A percentile compares a stretch with the other conserved stretches of the same genome.
phyloP scores from a whole-genome alignment of 2,329 filamentous ascomycete species.

The Hysterium pulicare region DNA sequence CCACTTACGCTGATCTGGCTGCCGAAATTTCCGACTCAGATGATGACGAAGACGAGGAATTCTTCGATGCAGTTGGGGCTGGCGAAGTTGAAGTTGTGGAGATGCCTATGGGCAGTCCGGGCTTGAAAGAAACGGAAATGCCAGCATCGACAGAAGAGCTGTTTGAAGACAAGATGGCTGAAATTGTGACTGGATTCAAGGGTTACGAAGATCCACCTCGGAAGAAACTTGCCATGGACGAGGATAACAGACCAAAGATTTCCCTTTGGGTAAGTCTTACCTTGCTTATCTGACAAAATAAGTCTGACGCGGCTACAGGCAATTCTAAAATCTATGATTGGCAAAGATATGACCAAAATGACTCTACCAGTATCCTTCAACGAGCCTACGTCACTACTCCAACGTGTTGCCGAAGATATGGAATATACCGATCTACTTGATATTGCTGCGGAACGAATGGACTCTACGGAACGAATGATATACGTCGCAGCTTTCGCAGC shows the following conservation, averaged over 20 bases:
- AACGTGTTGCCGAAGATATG: conserved; percentile 96
- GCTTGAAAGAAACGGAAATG: conserved; percentile 33
- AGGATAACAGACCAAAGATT: conserved; percentile 88
- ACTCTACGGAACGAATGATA: conserved; percentile 87
- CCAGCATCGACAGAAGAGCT: conserved; percentile 43
- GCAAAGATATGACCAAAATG: conserved; percentile 99
- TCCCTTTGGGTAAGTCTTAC: conserved; percentile 78
- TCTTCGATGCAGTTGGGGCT: conserved; percentile 94
- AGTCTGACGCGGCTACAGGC: conserved; percentile 54
- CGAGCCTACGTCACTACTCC: conserved; percentile 91
- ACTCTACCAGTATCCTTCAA: conserved; percentile 97
- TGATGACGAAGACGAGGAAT: conserved; percentile 80
- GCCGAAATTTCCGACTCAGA: conserved; percentile 66
- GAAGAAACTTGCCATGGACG: conserved; percentile 78
- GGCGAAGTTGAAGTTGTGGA: conserved; percentile 81
- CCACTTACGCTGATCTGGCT: conserved; percentile 66
- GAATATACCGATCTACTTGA: conserved; percentile 94
- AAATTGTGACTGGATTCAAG: conserved; percentile 74
- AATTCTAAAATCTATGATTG: conserved; percentile 98
- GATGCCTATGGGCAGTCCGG: conserved; percentile 49
- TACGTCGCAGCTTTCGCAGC: conserved; percentile 95
- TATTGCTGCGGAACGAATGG: conserved; percentile 75
- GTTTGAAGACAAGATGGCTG: conserved; percentile 50
- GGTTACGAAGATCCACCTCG: conserved; percentile 91
- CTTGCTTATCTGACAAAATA: conserved; percentile 1